A percentile compares a stretch with the other conserved stretches of the same genome.
Evolutionary conservation across 2,329 filamentous ascomycete genomes (phyloP).

Genomic region (Gaeumannomyces tritici): DNA sequence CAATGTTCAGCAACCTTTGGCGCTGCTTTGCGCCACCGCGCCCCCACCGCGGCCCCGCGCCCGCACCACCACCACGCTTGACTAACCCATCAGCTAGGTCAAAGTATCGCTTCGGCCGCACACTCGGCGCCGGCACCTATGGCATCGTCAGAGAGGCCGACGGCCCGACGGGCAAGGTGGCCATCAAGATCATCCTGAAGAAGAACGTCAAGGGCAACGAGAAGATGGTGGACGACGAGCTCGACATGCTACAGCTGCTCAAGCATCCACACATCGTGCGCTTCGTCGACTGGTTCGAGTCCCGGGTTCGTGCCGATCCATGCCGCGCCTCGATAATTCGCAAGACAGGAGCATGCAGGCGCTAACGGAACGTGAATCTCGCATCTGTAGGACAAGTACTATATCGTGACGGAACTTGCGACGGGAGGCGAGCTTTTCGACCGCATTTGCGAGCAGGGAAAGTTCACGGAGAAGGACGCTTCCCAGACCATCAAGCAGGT

Average conservation of each 20-base stretch:
- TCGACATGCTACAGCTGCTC: constrained; percentile 84
- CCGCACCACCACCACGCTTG: constrained; percentile 9
- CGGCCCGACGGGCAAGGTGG: constrained; percentile 72
- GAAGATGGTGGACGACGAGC: constrained; percentile 96
- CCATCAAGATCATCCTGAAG: constrained; percentile 98
- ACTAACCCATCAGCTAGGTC: constrained; percentile 40
- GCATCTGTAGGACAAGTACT: constrained; percentile 80
- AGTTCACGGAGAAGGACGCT: constrained; percentile 97
- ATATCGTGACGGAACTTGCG: constrained; percentile 94
- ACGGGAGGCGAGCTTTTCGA: constrained; percentile 96
- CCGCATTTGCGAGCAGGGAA: constrained; percentile 94
- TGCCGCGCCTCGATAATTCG: background rate
- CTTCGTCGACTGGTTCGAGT: constrained; percentile 99
- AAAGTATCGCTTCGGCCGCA: constrained; percentile 86
- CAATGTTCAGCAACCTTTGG: background rate
- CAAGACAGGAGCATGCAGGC: too few species aligned
- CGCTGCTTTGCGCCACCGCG: background rate
- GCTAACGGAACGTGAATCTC: background rate
- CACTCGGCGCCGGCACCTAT: constrained; percentile 93
- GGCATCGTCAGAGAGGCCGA: constrained; percentile 96
- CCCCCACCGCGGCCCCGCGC: background rate
- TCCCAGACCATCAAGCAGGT: constrained; percentile 94
- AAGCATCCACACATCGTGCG: constrained; percentile 93
- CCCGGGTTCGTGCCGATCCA: constrained; percentile 53
- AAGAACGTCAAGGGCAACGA: constrained; percentile 98